Percentiles rank a stretch among this genome's conserved stretches.
phyloP scores from a whole-genome alignment of 345 rosid species.

The Acer campestre region DNA sequence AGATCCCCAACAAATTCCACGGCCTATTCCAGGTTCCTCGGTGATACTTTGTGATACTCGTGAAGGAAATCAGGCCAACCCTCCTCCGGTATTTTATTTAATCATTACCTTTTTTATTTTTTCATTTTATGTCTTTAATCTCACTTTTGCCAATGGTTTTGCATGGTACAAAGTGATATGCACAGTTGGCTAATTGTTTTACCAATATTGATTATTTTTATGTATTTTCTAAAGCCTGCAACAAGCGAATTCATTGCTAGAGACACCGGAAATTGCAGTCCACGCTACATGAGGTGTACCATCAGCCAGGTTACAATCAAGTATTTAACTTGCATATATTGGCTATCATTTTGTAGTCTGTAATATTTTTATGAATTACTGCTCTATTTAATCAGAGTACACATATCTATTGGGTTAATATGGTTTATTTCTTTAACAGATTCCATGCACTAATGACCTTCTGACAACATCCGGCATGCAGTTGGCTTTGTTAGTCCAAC shows the following conservation, averaged over 20 bases:
- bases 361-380: slow-evolving; percentile 8
- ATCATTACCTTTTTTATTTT: neutral
- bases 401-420: slow-evolving; percentile 2
- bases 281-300: slow-evolving; percentile 98
- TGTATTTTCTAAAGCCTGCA: slow-evolving; percentile 68
- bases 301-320: slow-evolving; percentile 75
- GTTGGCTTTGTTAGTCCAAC: slow-evolving; percentile 89
- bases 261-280: slow-evolving; percentile 97
- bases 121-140: neutral
- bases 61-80: slow-evolving; percentile 81
- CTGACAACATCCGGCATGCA: slow-evolving; percentile 95
- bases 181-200: slow-evolving; percentile 6
- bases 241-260: slow-evolving; percentile 81
- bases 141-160: slow-evolving; percentile 9
- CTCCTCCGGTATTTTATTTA: slow-evolving; percentile 75
- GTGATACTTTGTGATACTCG: slow-evolving; percentile 78
- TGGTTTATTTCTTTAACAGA: slow-evolving; percentile 44
- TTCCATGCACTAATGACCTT: slow-evolving; percentile 96
- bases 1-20: slow-evolving; percentile 94
- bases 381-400: neutral
- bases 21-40: slow-evolving; percentile 81
- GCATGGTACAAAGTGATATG: slow-evolving; percentile 13
- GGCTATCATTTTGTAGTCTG: slow-evolving; percentile 11
- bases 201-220: slow-evolving; percentile 22
- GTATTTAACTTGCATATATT: slow-evolving; percentile 17